Evolutionary conservation across 2,329 filamentous ascomycete species (phyloP).

Genomic region (Aspergillus sp.): DNA sequence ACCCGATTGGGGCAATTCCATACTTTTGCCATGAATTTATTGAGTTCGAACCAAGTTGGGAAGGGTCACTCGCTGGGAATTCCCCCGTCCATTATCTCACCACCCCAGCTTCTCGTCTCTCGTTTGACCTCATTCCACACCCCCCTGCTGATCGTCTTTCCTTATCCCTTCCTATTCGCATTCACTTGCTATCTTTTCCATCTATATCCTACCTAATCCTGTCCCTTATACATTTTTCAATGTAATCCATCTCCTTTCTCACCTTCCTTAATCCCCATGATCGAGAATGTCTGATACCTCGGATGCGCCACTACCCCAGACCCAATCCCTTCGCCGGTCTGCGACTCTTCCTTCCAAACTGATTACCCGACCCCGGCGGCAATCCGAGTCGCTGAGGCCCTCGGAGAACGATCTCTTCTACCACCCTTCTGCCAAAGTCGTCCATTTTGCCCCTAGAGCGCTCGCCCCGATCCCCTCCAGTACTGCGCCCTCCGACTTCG

Average conservation of each 20-base stretch:
- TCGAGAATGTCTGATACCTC: slow-evolving; percentile 36
- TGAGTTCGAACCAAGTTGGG: slow-evolving; percentile 2
- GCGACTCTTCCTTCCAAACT: slow-evolving; percentile 41
- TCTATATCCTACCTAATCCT: slow-evolving; percentile 2
- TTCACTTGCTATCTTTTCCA: slow-evolving; percentile 3
- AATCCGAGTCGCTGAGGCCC: slow-evolving; percentile 26
- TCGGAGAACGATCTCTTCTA: slow-evolving; percentile 62
- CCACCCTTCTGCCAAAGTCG: slow-evolving; percentile 71
- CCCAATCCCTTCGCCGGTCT: slow-evolving; percentile 35
- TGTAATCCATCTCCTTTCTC: slow-evolving; percentile 17
- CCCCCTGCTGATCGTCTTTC: slow-evolving; percentile 10
- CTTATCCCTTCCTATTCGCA: slow-evolving; percentile 7
- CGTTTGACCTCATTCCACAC: not conserved
- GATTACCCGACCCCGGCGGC: slow-evolving; percentile 30
- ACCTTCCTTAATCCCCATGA: slow-evolving; percentile 18
- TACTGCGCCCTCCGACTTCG: slow-evolving; percentile 44
- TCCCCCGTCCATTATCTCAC: slow-evolving; percentile 7
- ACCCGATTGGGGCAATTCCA: not conserved
- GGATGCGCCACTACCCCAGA: slow-evolving; percentile 31
- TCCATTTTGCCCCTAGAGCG: slow-evolving; percentile 58
- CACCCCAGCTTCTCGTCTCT: slow-evolving; percentile 13
- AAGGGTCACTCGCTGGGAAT: slow-evolving; percentile 4
- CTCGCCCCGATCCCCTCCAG: slow-evolving; percentile 46
- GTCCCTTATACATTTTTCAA: slow-evolving; percentile 15
- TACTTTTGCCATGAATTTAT: not conserved